A percentile compares a stretch with the other conserved stretches of the same genome.
Conservation (phyloP, 169 alveolate genomes). For the Babesia caballi region DNA sequence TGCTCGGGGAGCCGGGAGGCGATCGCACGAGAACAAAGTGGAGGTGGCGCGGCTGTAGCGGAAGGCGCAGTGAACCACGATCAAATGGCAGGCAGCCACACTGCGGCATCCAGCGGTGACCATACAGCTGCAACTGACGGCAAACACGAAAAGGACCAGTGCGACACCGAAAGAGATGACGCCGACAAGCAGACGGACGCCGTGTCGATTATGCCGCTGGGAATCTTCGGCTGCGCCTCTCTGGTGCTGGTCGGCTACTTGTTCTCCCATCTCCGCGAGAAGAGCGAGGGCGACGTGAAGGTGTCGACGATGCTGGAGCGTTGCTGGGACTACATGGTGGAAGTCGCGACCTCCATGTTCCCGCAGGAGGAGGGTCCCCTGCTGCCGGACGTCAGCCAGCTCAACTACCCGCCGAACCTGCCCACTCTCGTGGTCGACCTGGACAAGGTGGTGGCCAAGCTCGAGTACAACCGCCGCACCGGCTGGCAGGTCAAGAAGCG, state of each 20-base stretch:
- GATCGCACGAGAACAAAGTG: not conserved
- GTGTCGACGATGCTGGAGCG: conserved; percentile 30
- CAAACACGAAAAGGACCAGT: not conserved
- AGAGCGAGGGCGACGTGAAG: conserved; percentile 3
- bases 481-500: conserved; percentile 90
- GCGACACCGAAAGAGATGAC: not conserved
- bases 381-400: conserved; percentile 82
- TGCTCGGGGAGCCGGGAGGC: not conserved
- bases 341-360: conserved; percentile 52
- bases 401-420: conserved; percentile 85
- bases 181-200: not conserved
- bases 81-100: not conserved
- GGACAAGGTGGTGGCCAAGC: conserved; percentile 81
- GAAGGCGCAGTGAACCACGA: not conserved
- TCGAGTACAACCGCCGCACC: conserved; percentile 80
- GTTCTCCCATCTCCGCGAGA: conserved; percentile 12
- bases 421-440: conserved; percentile 89
- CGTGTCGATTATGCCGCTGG: conserved; percentile 9
- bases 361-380: conserved; percentile 79
- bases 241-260: conserved; percentile 30
- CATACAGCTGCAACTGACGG: not conserved
- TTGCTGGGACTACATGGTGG: conserved; percentile 14
- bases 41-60: not conserved
- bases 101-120: not conserved
- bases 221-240: conserved; percentile 46